Base-by-base conservation (phyloP, 441 rosid genomes). In the Erodium texanum region DNA sequence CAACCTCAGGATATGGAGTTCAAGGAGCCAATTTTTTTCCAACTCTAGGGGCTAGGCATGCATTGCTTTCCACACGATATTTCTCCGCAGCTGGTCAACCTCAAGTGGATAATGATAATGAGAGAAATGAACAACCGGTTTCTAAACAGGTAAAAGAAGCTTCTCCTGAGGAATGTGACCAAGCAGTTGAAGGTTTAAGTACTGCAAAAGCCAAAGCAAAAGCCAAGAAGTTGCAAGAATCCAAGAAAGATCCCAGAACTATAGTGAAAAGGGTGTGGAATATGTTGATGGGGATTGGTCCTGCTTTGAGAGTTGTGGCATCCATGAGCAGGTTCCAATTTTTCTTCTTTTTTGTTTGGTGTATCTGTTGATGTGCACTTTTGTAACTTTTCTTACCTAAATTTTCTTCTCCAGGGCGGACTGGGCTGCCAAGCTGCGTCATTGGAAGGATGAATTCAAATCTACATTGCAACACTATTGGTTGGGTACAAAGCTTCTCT, bases 151-250 rank as follows among this genome's bases (percentile, higher is more conserved):
- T 70, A 27, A 91, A 93, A 77, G 92, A 91, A 82, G 93, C 97
- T 73, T 91, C 96, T 7, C 89, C 99, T 0, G 96, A 89, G 79
- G 95, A 93, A 62, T 93, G 99, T 73, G 99, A 93, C 85, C 89
- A 87, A 77, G 99, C 99, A 24, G 90, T 93, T 64, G 97, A 91
- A 84, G 97, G 89, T 45, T 72, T 93, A 73, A 89, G 86, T 77
- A 76, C 87, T 65, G 92, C 76, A 38, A 91, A 91, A 80, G 99
- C 97, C 16, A 93, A 89, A 80, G 99, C 89, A n/a, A 91, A 93
- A 76, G 96, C 94, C 41, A 87, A 84, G 76, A 85, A 87, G 80
- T 56, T 79, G 77, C 90, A 85, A 71, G 96, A 89, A 67, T 79
- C 85, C 12, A 85, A 78, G 27, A 89, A 84, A 70, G 76, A 76